Evolutionary conservation across 2,329 filamentous ascomycete genomes (phyloP).

Genomic region (Pseudogymnoascus sp.): DNA sequence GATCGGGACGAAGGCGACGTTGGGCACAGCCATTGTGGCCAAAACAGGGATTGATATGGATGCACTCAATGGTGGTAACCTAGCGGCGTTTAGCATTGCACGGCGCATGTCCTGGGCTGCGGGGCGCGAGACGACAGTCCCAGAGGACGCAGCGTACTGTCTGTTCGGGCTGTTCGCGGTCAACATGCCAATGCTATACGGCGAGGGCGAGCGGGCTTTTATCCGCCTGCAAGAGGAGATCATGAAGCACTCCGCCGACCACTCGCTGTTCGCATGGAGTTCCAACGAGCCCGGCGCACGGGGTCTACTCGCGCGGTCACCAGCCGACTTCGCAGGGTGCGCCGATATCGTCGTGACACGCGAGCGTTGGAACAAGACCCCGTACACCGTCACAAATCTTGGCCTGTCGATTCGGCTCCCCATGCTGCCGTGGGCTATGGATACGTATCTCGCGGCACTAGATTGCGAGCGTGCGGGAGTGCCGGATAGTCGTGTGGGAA

Average conservation of each 20-base stretch:
- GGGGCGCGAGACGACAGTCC: slow-evolving; percentile 18
- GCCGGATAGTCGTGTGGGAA: slow-evolving; percentile 10
- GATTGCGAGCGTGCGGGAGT: slow-evolving; percentile 13
- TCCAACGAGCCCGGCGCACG: neutral
- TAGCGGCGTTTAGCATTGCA: slow-evolving; percentile 24
- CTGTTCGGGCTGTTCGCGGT: slow-evolving; percentile 28
- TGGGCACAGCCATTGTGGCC: neutral
- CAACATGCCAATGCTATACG: slow-evolving; percentile 31
- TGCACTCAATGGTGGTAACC: slow-evolving; percentile 20
- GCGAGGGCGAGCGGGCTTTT: slow-evolving; percentile 24
- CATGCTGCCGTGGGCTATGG: slow-evolving; percentile 19
- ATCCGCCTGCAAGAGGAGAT: slow-evolving; percentile 27
- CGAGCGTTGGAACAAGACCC: slow-evolving; percentile 7
- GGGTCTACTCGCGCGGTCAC: slow-evolving; percentile 14
- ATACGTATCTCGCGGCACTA: slow-evolving; percentile 18
- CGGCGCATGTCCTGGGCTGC: slow-evolving; percentile 25
- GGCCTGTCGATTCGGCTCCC: slow-evolving; percentile 17
- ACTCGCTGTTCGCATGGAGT: slow-evolving; percentile 30
- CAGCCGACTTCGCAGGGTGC: slow-evolving; percentile 1
- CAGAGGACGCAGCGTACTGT: slow-evolving; percentile 26
- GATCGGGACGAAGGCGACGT: slow-evolving; percentile 13
- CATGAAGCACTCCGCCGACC: slow-evolving; percentile 27
- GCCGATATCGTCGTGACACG: neutral
- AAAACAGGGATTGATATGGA: slow-evolving; percentile 17
- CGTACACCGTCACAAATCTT: slow-evolving; percentile 19